Evolutionary conservation across 139 green algal genomes (phyloP).

Genomic region (Nannochloris sp.): DNA sequence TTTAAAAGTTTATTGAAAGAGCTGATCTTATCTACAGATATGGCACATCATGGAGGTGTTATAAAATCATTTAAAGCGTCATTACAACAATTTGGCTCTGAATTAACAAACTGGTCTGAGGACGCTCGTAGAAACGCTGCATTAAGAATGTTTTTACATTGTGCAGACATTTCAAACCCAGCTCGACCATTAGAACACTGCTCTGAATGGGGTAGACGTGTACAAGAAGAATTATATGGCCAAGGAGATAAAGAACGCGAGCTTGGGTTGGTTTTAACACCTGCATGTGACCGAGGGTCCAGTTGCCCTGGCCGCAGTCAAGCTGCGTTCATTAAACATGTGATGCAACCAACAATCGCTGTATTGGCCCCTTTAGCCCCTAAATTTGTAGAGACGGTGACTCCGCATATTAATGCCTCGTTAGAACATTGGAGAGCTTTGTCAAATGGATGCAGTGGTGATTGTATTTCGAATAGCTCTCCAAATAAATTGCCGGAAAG

Average conservation of each 20-base stretch:
- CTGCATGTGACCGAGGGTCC: conserved; percentile 52
- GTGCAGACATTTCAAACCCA: conserved; percentile 59
- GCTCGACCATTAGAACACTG: conserved; percentile 27
- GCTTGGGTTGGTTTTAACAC: conserved; percentile 48
- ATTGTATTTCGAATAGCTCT: no score
- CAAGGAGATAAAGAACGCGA: conserved; percentile 53
- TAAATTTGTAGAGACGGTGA: conserved; percentile 16
- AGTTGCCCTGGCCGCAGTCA: conserved; percentile 62
- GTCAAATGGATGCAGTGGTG: background rate
- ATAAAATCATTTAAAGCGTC: conserved; percentile 29
- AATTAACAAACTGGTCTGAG: conserved; percentile 27
- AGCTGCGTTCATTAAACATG: conserved; percentile 43
- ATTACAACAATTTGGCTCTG: conserved; percentile 12
- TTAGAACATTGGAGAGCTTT: conserved; percentile 12
- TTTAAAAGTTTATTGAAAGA: conserved; percentile 40
- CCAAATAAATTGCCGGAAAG: background rate
- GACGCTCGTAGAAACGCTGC: conserved; percentile 21
- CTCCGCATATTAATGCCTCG: conserved; percentile 9
- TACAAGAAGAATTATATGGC: conserved; percentile 41
- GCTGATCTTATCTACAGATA: conserved; percentile 62
- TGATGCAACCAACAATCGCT: conserved; percentile 33
- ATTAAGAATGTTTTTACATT: conserved; percentile 51
- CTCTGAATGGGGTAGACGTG: conserved; percentile 29
- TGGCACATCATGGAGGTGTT: conserved; percentile 22
- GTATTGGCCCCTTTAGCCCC: conserved; percentile 25